Base-by-base conservation (phyloP, 2,329 filamentous ascomycete genomes). In the Monosporascus sp. region DNA sequence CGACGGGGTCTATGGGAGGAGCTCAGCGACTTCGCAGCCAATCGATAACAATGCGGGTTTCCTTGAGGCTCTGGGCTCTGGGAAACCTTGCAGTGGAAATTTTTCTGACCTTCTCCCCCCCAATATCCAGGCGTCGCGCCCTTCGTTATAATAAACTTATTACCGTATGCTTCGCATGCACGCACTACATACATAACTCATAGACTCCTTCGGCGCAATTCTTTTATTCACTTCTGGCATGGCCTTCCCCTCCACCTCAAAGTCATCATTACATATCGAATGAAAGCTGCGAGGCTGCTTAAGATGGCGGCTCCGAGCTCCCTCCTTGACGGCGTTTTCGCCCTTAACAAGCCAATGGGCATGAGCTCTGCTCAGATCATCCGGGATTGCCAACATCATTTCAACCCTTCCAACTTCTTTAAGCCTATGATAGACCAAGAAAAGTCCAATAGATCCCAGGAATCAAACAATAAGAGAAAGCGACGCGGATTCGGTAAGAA, bases 331-430 rank as follows among this genome's bases (percentile, higher is more conserved):
- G 80, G 80, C 69, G 74, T 82, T 60, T 82, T 83, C 63, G 80
- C 90, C 70, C 88, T 99, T 71, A 90, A 96, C 75, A 99, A 99
- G 74, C 94, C 94, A 27, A 78, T 85, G 64, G 88, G 86, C 64
- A 83, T 93, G 64, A 90, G 88, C 68, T 97, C 93, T 36, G 92
- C 92, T 49, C 90, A 96, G 70, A 88, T 95, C 38, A 83, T 99
- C 60, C 91, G 93, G 67, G 87, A 93, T 66, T 85, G 95, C 54
- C 91, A 97, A 74, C 74, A 80, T 20, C 82, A 87, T 60, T 96
- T 97, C 79, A 90, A 91, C 61, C 82, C 84, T 11, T 97, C 94
- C 1, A 68, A 74, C 25, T 77, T 89, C 58, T 97, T 99, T 76
- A 79, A 81, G 53, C 89, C 91, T 36, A 86, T 89, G 79, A 77